A percentile compares a stretch with the other conserved stretches of the same genome.
phyloP scores from a whole-genome alignment of 805 yeast species.

The Hanseniaspora thailandica region DNA sequence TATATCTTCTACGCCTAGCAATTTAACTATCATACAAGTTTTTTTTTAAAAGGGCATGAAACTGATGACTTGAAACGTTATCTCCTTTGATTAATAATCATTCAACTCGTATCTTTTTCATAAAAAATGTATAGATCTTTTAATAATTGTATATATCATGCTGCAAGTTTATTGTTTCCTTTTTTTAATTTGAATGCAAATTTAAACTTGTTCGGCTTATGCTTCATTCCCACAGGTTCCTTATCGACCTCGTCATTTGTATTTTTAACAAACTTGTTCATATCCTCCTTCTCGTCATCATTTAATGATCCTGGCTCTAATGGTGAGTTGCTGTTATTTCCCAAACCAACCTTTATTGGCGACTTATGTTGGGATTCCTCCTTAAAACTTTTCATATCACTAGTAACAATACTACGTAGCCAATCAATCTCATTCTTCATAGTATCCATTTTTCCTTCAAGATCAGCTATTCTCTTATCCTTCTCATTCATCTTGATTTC shows the following conservation, averaged over 20 bases:
- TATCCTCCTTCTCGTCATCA: background rate
- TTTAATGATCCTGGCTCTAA: background rate
- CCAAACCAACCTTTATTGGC: background rate
- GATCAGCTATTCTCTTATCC: conserved; percentile 4
- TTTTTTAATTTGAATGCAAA: conserved; percentile 9
- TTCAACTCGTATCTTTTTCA: no score
- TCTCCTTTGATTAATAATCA: no score
- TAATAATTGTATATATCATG: background rate
- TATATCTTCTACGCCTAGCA: no score
- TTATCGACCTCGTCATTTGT: background rate
- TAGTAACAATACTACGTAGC: conserved; percentile 1
- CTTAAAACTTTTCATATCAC: background rate
- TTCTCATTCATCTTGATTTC: background rate
- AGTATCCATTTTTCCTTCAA: background rate
- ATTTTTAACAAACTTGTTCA: no score
- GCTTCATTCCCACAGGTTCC: background rate
- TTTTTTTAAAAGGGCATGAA: no score
- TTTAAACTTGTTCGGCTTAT: background rate
- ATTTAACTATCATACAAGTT: no score
- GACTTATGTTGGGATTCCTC: background rate
- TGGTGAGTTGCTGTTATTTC: background rate
- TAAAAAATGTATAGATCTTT: no score
- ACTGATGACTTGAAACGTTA: no score
- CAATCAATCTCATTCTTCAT: conserved; percentile 10
- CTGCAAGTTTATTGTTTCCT: background rate